These are phyloP conservation scores for Lentinula lateritia DNA, from an alignment of 768 basidiomycete species.

Conservation along the genomic window DNA sequence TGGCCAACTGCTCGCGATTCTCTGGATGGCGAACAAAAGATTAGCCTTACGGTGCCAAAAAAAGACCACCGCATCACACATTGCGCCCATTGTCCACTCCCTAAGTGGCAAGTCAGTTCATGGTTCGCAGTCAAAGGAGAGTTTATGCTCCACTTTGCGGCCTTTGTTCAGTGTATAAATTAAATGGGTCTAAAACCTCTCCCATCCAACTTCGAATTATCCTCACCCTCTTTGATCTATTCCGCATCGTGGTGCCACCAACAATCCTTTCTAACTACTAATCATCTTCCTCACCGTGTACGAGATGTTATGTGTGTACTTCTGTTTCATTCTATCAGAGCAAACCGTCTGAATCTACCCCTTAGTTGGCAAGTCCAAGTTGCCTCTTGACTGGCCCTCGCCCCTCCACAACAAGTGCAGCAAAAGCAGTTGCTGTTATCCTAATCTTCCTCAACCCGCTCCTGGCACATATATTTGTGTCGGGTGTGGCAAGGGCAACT, in stretches of 20 bases:
- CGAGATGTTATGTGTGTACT: slow-evolving; percentile 1
- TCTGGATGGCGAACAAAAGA: slow-evolving; percentile 14
- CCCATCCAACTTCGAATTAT: not conserved
- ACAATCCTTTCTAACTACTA: not conserved
- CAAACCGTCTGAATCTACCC: not conserved
- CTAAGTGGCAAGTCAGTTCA: not conserved
- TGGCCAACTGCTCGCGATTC: no score
- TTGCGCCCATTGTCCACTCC: not conserved
- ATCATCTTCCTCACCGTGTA: not conserved
- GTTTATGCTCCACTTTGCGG: not conserved
- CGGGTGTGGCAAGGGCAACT: not conserved
- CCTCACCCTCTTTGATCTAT: not conserved
- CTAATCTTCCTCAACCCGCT: slow-evolving; percentile 22
- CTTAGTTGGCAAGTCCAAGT: slow-evolving; percentile 10
- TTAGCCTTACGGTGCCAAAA: not conserved
- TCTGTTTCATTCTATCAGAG: not conserved
- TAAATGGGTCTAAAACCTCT: not conserved
- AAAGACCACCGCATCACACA: not conserved
- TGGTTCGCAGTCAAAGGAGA: not conserved
- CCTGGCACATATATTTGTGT: slow-evolving; percentile 25
- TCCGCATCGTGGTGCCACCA: not conserved
- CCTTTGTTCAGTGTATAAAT: not conserved
- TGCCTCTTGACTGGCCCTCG: slow-evolving; percentile 28
- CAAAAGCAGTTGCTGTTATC: slow-evolving; percentile 23
- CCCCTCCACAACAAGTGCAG: slow-evolving; percentile 30